Conservation (phyloP, 1,139 yeast species). For the Geotrichum bryndzae region DNA sequence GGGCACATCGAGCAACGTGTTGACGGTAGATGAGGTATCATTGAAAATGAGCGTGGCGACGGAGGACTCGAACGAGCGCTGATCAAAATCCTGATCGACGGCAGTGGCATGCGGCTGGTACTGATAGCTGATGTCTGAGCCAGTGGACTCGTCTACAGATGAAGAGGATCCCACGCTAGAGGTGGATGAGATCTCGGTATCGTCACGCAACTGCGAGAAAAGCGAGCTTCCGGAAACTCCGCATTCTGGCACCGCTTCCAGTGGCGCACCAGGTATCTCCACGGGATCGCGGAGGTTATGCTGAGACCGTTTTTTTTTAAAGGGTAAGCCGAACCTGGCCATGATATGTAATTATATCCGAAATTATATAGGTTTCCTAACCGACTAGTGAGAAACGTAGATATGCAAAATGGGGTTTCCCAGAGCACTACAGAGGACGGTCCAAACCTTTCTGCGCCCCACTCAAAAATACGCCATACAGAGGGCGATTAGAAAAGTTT, state of each 20-base stretch:
- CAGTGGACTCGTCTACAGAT: background rate
- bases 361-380: too few relatives aligned
- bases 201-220: background rate
- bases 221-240: background rate
- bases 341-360: background rate
- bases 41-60: conserved; percentile 10
- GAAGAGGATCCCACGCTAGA: background rate
- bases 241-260: background rate
- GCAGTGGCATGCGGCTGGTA: background rate
- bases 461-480: too few relatives aligned
- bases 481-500: too few relatives aligned
- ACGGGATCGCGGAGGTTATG: background rate
- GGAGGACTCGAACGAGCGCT: conserved; percentile 13
- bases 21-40: conserved; percentile 14
- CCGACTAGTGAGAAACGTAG: too few relatives aligned
- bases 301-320: background rate
- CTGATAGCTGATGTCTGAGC: background rate
- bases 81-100: background rate
- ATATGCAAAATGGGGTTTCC: too few relatives aligned
- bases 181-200: background rate
- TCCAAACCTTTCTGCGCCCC: too few relatives aligned
- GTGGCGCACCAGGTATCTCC: background rate
- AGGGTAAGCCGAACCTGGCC: conserved; percentile 1
- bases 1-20: conserved; percentile 11
- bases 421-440: too few relatives aligned